Evolutionary conservation across 331 rosid species (phyloP), one percentile per base, ranked within the genome.

Genomic region (Rhamnella rubrinervis): DNA sequence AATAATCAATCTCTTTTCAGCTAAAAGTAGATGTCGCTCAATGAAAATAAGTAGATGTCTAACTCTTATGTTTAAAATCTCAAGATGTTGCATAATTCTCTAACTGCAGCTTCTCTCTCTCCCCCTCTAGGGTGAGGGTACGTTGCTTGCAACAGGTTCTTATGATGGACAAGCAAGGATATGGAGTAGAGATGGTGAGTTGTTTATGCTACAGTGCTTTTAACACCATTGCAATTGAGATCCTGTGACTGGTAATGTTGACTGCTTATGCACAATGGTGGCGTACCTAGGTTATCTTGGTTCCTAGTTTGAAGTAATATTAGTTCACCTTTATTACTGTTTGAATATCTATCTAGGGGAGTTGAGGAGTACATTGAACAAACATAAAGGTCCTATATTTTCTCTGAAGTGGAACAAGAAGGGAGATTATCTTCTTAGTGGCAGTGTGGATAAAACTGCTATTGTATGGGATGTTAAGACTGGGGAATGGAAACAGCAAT

Each of bases 161-260:
- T 91, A 93, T 47, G 98, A 93, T 72, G 98, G 97, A 56, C 97
- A 93, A 78, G 98, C 98, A 81, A 89, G 98, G 85, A 85, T 93
- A 80, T 93, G 97, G 98, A 70, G 82, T 64, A 83, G 88, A 23
- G 89, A 74, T 78, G 98, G 98, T 92, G 83, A 66, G 87, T 68
- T 67, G 25, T 56, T 67, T 56, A 62, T 71, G 68, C 6, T 46
- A 67, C 14, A 38, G 65, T 70, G 47, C 65, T 3, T 11, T 6
- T 17, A 46, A 17, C 53, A 41, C 21, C 50, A n/a, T 66, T 70
- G 46, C 65, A 19, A 28, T 51, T 50, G 10, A 64, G 47, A 37
- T 6, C 55, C 74, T 51, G 18, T 35, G 23, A 44, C 31, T 28
- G 25, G 51, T 59, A 74, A 51, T 18, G 31, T 58, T 65, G 7